Evolutionary conservation across 2,329 filamentous ascomycete species (phyloP), one percentile per base, ranked within the genome.

Genomic region (Cladophialophora carrionii): DNA sequence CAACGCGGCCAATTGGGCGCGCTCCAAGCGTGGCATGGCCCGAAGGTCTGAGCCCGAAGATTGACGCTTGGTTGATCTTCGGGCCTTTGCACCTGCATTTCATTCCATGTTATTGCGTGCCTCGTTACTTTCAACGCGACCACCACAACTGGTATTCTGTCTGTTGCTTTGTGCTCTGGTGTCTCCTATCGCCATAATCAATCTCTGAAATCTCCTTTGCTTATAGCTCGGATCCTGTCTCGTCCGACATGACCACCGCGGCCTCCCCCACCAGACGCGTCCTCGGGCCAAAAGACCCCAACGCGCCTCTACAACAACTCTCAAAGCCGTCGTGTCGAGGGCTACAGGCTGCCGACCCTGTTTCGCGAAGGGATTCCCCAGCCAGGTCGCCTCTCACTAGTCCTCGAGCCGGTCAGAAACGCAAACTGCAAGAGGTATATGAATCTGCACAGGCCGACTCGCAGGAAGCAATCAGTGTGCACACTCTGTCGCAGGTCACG

Each of bases 231-330:
- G 12, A 14, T 14, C 22, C 20, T 51, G 14, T 20, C 24, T 51
- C 48, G 22, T 26, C 8, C 48, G 12, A 51, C 24, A 54, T 54
- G 52, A 20, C 22, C 14, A 17, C 52, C 6, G n/a, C 52, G 29
- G n/a, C 58, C 24, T 71, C 69, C 9, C 69, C 66, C 24, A 43
- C 63, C 34, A 62, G 70, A 65, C 70, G 66, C 61, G 69, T 70
- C 20, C 66, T 72, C 29, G 70, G 69, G 37, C 65, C 70, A 22
- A 72, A 72, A 63, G 64, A 70, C 49, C 68, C 59, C 12, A 72
- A 72, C 69, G 63, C 66, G 56, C 58, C 56, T 26, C 58, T 71
- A 20, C 63, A 66, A 14, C 57, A 63, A 17, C 59, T 24, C 63
- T 12, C 64, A 32, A 57, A 67, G 59, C 59, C 43, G 52, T 20